Evolutionary conservation across 345 rosid genomes (phyloP), one percentile per base, ranked within the genome.

Genomic region (Arabidopsis suecica): DNA sequence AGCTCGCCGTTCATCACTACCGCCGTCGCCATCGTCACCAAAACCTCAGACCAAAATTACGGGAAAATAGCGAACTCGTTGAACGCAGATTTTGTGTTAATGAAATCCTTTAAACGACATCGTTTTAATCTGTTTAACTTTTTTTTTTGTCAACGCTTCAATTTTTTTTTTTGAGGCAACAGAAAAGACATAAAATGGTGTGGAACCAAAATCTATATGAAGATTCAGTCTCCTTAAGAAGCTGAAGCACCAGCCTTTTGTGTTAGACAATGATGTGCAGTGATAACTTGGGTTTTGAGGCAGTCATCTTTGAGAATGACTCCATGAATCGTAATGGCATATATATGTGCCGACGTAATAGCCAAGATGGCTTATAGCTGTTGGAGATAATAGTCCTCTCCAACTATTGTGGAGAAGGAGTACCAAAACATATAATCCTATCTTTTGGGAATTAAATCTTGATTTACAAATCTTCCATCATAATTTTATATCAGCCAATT

Each of bases 21-120:
- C 49, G 84, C 94, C 38, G 97, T 79, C 71, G 96, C 98, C 95
- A 48, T 86, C 44, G 61, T 50, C 42, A 2, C 61, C 61, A 1
- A 50, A 33, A 40, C 62, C 68, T 71, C 45, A 5, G 72, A 10
- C 1, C 10, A 33, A 23, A 41, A 41, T 3, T 48, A 59, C 57
- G 6, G 18, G 40, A 1, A 40, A 42, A 9, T 42, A 42, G 63
- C n/a, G 37, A 3, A n/a, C 9, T 38, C 41, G 36, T 28, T 11
- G 9, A 61, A 53, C 28, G 28, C 14, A 14, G 56, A 9, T 12
- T 25, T 48, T 58, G 58, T 22, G 28, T 57, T 47, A 7, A 22
- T 45, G 1, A 14, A 22, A 1, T 14, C 5, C 23, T 12, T 5
- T 1, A 10, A 65, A 65, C 78, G 78, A 0, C 20, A 1, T 1